These are phyloP conservation scores for Phytophthora foliorum DNA, from an alignment of 352 stramenopile species.

Conservation along the genomic window DNA sequence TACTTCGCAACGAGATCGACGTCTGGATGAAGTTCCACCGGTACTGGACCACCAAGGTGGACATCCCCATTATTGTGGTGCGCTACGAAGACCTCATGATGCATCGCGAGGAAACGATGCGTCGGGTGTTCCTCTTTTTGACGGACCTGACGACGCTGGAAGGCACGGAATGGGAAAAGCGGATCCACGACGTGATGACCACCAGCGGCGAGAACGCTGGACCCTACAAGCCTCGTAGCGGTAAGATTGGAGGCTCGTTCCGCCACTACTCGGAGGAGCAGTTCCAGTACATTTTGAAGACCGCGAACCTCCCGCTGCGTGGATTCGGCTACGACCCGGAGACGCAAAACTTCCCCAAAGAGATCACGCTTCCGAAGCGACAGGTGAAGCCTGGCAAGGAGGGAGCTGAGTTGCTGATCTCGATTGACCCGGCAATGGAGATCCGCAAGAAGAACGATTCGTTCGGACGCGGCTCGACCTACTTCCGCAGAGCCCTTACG, in stretches of 20 bases:
- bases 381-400: conserved; percentile 83
- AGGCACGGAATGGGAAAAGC: conserved; percentile 79
- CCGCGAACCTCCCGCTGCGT: conserved; percentile 76
- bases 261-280: conserved; percentile 85
- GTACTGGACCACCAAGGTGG: conserved; percentile 92
- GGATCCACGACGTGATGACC: conserved; percentile 72
- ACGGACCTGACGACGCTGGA: conserved; percentile 66
- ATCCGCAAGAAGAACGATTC: conserved; percentile 85
- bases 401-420: conserved; percentile 64
- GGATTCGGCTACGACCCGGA: conserved; percentile 89
- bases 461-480: conserved; percentile 83
- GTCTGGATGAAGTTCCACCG: conserved; percentile 93
- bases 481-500: conserved; percentile 78
- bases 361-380: conserved; percentile 77
- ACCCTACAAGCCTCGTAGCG: conserved; percentile 85
- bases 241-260: conserved; percentile 89
- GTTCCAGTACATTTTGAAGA: conserved; percentile 86
- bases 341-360: conserved; percentile 80
- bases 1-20: conserved; percentile 93
- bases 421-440: conserved; percentile 67
- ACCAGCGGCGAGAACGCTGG: conserved; percentile 69
- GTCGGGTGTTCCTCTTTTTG: conserved; percentile 86
- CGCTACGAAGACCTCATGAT: conserved; percentile 93
- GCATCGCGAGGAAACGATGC: conserved; percentile 80
- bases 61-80: conserved; percentile 92